Base-by-base conservation (phyloP, 2,329 filamentous ascomycete genomes). In the Penicillium sp. region DNA sequence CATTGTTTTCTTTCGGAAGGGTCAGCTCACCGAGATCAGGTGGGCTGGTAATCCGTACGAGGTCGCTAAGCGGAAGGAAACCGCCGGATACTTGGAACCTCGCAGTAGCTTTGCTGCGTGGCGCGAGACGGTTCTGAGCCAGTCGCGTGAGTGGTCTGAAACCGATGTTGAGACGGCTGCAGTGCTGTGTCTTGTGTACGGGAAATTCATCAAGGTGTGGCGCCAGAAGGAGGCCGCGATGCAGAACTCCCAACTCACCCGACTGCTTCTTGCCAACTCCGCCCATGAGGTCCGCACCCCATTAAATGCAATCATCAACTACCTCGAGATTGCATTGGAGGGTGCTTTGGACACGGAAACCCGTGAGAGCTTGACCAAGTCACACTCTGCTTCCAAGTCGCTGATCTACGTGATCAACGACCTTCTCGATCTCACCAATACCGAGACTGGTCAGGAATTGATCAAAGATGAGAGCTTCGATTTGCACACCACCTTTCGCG, bases 371-470 rank as follows among this genome's bases (percentile, higher is more conserved):
- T 70, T 95, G 4, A 77, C 84, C 1, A 84, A 82, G 51, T 94
- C 89, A 1, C 87, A 95, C 59, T 94, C 88, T 0, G 89, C 89
- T 3, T 95, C 89, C 0, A 94, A 94, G 58, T 94, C 88, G 0
- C 70, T 95, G 17, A 91, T 95, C 4, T 94, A 94, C 59, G 88
- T 94, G 7, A 95, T 95, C 68, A 95, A 95, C 50, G 89, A 95
- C 60, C 73, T 95, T 1, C 73, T 95, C 1, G 89, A 95, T 58
- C 71, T 95, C 19, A 94, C 90, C 1, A 93, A 94, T 58, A 85
- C 86, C 0, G 89, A 94, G 60, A 85, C 90, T 60, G 88, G 89
- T 0, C 83, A 84, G 33, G 77, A 81, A 1, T 68, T 94, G 3
- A 77, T 91, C 57, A 91, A 88, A 53, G 83, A 90, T 41, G 89